Evolutionary conservation across 2,329 filamentous ascomycete species (phyloP).

Genomic region (Trichothecium sympodiale): DNA sequence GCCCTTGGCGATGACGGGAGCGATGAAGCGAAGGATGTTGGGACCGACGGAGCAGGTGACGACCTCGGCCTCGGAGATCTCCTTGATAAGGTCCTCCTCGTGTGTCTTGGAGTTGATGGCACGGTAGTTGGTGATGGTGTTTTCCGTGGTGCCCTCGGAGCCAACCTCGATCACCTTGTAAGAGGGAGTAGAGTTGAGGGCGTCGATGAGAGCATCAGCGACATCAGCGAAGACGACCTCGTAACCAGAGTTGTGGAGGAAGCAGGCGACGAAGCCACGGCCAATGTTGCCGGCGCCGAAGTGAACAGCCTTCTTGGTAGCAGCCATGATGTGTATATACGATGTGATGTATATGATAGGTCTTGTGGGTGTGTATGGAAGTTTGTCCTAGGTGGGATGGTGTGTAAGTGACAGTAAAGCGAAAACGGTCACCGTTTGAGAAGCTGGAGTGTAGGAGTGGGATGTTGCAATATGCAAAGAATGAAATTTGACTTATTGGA

Average conservation of each 20-base stretch:
- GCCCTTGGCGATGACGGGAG: slow-evolving; percentile 88
- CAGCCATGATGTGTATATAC: slow-evolving; percentile 25
- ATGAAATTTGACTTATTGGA: neutral
- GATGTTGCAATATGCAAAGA: too few relatives aligned
- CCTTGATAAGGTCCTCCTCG: slow-evolving; percentile 68
- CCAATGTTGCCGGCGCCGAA: slow-evolving; percentile 82
- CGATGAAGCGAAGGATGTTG: slow-evolving; percentile 92
- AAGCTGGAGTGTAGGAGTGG: too few relatives aligned
- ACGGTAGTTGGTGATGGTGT: slow-evolving; percentile 87
- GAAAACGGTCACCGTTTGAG: slow-evolving; percentile 2
- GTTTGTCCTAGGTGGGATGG: too few relatives aligned
- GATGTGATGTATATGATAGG: slow-evolving; percentile 6
- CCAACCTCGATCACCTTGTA: slow-evolving; percentile 95
- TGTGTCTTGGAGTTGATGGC: slow-evolving; percentile 91
- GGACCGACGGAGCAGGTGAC: slow-evolving; percentile 97
- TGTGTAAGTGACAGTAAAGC: too few relatives aligned
- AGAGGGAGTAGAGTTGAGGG: slow-evolving; percentile 60
- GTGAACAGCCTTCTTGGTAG: slow-evolving; percentile 60
- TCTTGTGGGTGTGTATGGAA: slow-evolving; percentile 2
- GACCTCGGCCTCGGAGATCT: slow-evolving; percentile 78
- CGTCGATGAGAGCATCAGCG: slow-evolving; percentile 69
- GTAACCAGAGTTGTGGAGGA: slow-evolving; percentile 89
- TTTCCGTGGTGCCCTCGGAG: slow-evolving; percentile 66
- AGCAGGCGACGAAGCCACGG: slow-evolving; percentile 79
- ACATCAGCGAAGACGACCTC: slow-evolving; percentile 97